These are phyloP conservation scores for Pugionium cornutum DNA, from an alignment of 345 rosid genomes.

Conservation along the genomic window DNA sequence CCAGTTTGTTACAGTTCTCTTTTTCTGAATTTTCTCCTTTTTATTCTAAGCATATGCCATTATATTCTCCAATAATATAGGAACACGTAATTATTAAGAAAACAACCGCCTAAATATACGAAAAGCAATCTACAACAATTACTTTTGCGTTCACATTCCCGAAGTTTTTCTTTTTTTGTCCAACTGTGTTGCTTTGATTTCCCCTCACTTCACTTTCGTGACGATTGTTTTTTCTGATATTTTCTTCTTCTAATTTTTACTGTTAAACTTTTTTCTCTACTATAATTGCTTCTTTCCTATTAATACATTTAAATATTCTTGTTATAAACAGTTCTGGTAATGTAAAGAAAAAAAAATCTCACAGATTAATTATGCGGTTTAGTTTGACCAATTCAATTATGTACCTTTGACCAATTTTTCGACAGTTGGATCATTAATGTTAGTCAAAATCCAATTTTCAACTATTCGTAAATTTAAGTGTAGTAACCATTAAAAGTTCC, in stretches of 20 bases:
- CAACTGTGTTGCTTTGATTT: no score
- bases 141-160: slow-evolving; percentile 18
- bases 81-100: slow-evolving; percentile 19
- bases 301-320: neutral
- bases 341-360: neutral
- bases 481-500: neutral
- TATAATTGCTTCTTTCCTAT: neutral
- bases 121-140: slow-evolving; percentile 25
- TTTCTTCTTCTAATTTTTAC: neutral
- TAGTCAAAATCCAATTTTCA: slow-evolving; percentile 13
- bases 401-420: slow-evolving; percentile 16
- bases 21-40: neutral
- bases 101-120: slow-evolving; percentile 28
- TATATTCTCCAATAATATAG: slow-evolving; percentile 18
- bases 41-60: slow-evolving; percentile 32
- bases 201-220: no score
- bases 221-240: no score
- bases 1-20: slow-evolving; percentile 29
- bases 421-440: slow-evolving; percentile 10
- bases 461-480: neutral
- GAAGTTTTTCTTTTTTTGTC: no score
- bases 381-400: slow-evolving; percentile 3
- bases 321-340: neutral
- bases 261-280: neutral
- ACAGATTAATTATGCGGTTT: no score